Evolutionary conservation across 768 basidiomycete genomes (phyloP), one percentile per base, ranked within the genome.

Genomic region (Solioccasus polychromus): DNA sequence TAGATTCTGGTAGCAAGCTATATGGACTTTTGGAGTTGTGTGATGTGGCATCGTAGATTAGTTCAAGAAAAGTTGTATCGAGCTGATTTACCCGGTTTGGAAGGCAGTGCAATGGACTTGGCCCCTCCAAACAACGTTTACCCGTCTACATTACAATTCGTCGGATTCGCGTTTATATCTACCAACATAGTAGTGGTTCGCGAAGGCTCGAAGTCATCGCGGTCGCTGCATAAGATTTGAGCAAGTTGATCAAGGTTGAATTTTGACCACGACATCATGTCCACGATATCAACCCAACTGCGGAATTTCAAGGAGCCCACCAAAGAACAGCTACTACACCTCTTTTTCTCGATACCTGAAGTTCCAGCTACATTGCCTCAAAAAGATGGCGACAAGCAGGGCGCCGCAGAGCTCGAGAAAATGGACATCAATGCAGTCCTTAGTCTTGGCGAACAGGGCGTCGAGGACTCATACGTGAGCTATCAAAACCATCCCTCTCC

Each of bases 401-500:
- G 58, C 48, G 15, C 58, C 35, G 59, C 76, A 44, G 74, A 76
- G 47, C 63, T 71, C 28, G 82, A 83, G 64, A 80, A 71, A 68
- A 87, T 92, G 80, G 90, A 94, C 53, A 92, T 93, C 55, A 93
- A 84, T 55, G 90, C 91, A 12, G 88, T 93, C 22, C 71, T 95
- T 47, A 92, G 84, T 59, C 73, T 97, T 14, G 83, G 78, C 35
- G 77, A 72, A 19, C 73, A 89, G 50, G 87, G 81, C n/a, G 75
- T 86, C 52, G 92, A 94, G 68, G 92, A 95, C 61, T 86, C 92
- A 39, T 94, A 93, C 70, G 92, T 94, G 72, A 73, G 90, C 82
- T 39, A 6, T 32, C 15, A 29, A 18, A 18, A 9, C 31, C 20
- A 23, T 42, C 25, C 11, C 14, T 24, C 22, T 14, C 8, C 0